These are phyloP conservation scores for Neophaeococcomyces aloes DNA, from an alignment of 2,329 filamentous ascomycete genomes.

Conservation along the genomic window DNA sequence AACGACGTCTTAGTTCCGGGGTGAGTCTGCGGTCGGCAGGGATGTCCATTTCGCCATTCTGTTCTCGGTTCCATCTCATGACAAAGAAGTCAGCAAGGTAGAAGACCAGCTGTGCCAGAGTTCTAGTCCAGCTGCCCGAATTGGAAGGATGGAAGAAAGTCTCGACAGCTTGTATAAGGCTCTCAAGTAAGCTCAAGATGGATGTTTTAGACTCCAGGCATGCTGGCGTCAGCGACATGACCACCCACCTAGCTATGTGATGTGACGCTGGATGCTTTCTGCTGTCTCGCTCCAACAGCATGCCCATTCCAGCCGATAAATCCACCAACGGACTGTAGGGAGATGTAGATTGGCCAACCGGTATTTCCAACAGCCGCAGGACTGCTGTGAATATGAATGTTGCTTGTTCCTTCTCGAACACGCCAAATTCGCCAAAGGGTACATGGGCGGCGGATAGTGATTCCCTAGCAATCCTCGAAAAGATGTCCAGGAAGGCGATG, in stretches of 20 bases:
- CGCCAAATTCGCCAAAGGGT: conserved; percentile 72
- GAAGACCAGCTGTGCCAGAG: conserved; percentile 79
- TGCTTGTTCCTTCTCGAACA: conserved; percentile 87
- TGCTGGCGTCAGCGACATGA: conserved; percentile 80
- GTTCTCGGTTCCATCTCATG: conserved; percentile 92
- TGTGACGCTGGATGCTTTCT: conserved; percentile 88
- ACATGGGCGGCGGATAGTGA: conserved; percentile 64
- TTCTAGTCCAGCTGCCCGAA: conserved; percentile 80
- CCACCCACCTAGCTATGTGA: conserved; percentile 83
- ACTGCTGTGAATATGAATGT: conserved; percentile 87
- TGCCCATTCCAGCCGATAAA: conserved; percentile 66
- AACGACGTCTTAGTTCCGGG: conserved; percentile 70
- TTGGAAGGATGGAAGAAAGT: conserved; percentile 99
- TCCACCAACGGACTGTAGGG: conserved; percentile 76
- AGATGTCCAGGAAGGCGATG: conserved; percentile 74
- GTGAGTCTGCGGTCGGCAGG: conserved; percentile 70
- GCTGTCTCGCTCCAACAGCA: conserved; percentile 82
- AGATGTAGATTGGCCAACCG: conserved; percentile 88
- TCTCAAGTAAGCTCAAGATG: conserved; percentile 74
- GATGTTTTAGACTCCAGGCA: conserved; percentile 70
- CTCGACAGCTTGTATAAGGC: conserved; percentile 85
- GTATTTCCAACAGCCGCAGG: conserved; percentile 81
- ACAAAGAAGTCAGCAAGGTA: conserved; percentile 94
- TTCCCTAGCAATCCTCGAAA: conserved; percentile 79
- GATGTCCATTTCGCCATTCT: conserved; percentile 80